Percentiles rank a stretch among this genome's conserved stretches.
Conservation (phyloP, 768 basidiomycete species). For the Podaxis pistillaris region DNA sequence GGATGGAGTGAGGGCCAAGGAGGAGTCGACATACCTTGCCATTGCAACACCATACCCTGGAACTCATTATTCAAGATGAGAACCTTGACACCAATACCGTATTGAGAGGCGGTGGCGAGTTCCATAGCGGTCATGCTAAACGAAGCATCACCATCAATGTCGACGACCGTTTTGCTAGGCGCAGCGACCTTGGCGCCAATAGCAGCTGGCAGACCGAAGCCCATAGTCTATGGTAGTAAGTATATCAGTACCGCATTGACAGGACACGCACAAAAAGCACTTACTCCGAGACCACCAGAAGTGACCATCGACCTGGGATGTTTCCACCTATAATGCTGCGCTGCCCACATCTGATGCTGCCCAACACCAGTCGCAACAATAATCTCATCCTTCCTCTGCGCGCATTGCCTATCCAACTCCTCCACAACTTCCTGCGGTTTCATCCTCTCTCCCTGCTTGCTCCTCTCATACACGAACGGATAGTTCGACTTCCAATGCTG, state of each 20-base stretch:
- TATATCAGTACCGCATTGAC: conserved; percentile 4
- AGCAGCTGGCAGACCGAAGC: conserved; percentile 91
- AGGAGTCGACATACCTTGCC: conserved; percentile 72
- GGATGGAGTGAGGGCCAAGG: not conserved
- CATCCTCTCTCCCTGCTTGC: conserved; percentile 61
- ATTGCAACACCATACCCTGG: conserved; percentile 99
- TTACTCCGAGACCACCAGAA: conserved; percentile 90
- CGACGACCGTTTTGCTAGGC: conserved; percentile 89
- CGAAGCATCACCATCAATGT: conserved; percentile 97
- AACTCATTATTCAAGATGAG: conserved; percentile 94
- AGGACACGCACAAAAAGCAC: conserved; percentile 29
- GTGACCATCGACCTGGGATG: conserved; percentile 87
- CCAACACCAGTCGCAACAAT: conserved; percentile 94
- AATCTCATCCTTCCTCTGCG: conserved; percentile 80
- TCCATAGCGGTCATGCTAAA: conserved; percentile 99
- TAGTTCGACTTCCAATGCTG: conserved; percentile 81
- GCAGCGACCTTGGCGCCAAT: conserved; percentile 97
- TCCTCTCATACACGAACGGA: conserved; percentile 85
- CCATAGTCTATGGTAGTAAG: conserved; percentile 75
- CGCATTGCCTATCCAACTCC: conserved; percentile 83
- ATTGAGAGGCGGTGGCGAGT: conserved; percentile 90
- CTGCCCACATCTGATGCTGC: conserved; percentile 99
- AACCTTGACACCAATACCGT: conserved; percentile 92
- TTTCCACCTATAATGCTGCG: conserved; percentile 90
- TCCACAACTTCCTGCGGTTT: conserved; percentile 98